phyloP scores from a whole-genome alignment of 805 yeast genomes.

The Metschnikowia reukaufii region DNA sequence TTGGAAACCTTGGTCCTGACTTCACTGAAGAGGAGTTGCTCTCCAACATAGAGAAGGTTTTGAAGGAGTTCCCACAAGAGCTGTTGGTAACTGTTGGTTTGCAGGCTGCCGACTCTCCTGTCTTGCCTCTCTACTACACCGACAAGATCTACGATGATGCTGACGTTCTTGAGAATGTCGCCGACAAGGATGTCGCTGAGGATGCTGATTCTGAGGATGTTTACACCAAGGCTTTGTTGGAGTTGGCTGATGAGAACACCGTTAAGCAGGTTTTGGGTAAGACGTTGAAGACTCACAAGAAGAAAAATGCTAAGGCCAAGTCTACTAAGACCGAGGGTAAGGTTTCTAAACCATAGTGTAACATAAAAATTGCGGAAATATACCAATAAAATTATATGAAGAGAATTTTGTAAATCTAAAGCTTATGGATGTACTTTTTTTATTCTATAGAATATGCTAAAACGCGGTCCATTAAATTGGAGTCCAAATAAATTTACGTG shows the following conservation, averaged over 20 bases:
- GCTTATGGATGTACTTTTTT: too few relatives aligned
- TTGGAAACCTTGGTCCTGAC: constrained; percentile 53
- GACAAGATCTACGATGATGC: constrained; percentile 52
- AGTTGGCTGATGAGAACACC: constrained; percentile 74
- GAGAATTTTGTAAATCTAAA: too few relatives aligned
- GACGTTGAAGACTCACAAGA: constrained; percentile 33
- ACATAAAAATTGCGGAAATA: not conserved
- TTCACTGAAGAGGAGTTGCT: constrained; percentile 50
- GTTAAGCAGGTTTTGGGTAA: constrained; percentile 63
- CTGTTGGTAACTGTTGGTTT: constrained; percentile 58
- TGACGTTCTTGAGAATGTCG: constrained; percentile 39
- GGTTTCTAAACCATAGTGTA: constrained; percentile 16
- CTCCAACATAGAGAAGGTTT: constrained; percentile 59
- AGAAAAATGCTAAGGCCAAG: constrained; percentile 24
- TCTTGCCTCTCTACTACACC: constrained; percentile 77
- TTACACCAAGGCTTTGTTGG: constrained; percentile 64
- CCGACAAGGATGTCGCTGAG: constrained; percentile 28
- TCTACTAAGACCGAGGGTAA: constrained; percentile 15
- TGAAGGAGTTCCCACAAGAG: constrained; percentile 44
- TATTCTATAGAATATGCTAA: too few relatives aligned
- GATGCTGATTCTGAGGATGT: constrained; percentile 22
- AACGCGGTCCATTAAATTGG: not conserved
- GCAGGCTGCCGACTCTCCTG: constrained; percentile 73
- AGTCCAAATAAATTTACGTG: too few relatives aligned
- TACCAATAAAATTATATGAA: not conserved